These are phyloP conservation scores for Lentinula novae-zelandiae DNA, from an alignment of 1,284 basidiomycete genomes.

Conservation along the genomic window DNA sequence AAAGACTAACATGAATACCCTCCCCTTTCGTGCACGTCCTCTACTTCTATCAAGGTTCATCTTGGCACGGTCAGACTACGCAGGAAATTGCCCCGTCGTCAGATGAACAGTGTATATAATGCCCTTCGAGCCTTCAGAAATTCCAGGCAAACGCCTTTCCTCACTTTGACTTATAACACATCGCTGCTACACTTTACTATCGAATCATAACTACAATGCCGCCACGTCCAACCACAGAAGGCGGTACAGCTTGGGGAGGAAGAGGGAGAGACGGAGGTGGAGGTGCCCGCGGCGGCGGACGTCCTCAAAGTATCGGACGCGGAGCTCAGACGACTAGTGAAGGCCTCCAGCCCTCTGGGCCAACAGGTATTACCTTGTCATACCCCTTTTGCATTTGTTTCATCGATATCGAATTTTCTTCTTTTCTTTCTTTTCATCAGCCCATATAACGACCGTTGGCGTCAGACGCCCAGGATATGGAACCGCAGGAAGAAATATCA, in stretches of 20 bases:
- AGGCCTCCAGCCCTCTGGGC: constrained; percentile 4
- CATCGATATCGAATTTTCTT: neutral
- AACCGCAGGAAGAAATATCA: constrained; percentile 44
- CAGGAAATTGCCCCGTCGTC: no score
- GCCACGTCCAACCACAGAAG: constrained; percentile 4
- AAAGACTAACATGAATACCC: no score
- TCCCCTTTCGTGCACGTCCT: no score
- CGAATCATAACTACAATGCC: neutral
- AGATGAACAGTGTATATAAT: no score
- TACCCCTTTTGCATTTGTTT: neutral
- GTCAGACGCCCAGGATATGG: constrained; percentile 49
- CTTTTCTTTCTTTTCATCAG: constrained; percentile 1
- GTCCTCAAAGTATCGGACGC: neutral
- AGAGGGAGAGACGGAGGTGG: neutral
- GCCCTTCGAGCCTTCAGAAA: no score
- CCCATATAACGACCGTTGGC: constrained; percentile 32
- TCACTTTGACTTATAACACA: neutral
- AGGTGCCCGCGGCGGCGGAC: neutral
- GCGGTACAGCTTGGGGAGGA: neutral
- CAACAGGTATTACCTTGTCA: neutral
- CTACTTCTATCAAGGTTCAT: no score
- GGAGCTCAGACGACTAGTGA: constrained; percentile 4
- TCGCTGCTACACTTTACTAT: neutral
- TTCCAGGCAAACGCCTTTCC: neutral
- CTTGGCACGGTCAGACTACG: no score